phyloP scores from a whole-genome alignment of 2,329 filamentous ascomycete species.

The Plectosphaerella plurivora region DNA sequence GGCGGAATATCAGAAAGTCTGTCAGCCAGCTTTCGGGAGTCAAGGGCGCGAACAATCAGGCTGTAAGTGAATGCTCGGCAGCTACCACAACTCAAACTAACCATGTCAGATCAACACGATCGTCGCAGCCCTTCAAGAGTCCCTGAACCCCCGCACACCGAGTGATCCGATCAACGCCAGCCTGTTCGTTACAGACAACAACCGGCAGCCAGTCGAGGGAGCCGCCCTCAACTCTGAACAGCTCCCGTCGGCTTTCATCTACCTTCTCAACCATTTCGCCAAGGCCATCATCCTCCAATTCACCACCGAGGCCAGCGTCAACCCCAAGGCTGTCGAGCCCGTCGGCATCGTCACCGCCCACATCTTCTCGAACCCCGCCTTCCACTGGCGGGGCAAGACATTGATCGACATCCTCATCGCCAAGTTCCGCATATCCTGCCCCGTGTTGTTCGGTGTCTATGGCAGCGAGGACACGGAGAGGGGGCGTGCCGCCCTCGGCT shows the following conservation, averaged over 20 bases:
- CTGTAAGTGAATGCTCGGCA: slow-evolving; percentile 24
- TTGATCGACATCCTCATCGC: slow-evolving; percentile 81
- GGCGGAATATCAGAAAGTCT: slow-evolving; percentile 65
- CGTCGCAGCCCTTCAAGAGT: slow-evolving; percentile 45
- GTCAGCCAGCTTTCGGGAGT: slow-evolving; percentile 70
- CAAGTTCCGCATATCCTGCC: slow-evolving; percentile 77
- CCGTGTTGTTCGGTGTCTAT: slow-evolving; percentile 78
- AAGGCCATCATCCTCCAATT: slow-evolving; percentile 71
- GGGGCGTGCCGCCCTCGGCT: slow-evolving; percentile 67
- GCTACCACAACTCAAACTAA: slow-evolving; percentile 3
- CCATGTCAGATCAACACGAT: slow-evolving; percentile 38
- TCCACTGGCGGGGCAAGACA: slow-evolving; percentile 61
- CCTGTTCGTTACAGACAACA: slow-evolving; percentile 43
- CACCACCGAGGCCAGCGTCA: slow-evolving; percentile 60
- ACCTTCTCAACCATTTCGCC: slow-evolving; percentile 70
- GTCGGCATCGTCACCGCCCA: slow-evolving; percentile 73
- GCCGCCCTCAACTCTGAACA: slow-evolving; percentile 46
- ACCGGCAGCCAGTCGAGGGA: slow-evolving; percentile 41
- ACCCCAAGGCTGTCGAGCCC: slow-evolving; percentile 65
- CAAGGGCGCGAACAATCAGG: slow-evolving; percentile 51
- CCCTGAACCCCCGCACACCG: slow-evolving; percentile 45
- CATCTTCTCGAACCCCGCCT: slow-evolving; percentile 66
- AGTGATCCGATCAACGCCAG: slow-evolving; percentile 50
- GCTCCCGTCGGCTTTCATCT: slow-evolving; percentile 64
- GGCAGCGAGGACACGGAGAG: slow-evolving; percentile 69